phyloP scores from a whole-genome alignment of 1,139 yeast genomes.

The Schizosaccharomyces versatilis region DNA sequence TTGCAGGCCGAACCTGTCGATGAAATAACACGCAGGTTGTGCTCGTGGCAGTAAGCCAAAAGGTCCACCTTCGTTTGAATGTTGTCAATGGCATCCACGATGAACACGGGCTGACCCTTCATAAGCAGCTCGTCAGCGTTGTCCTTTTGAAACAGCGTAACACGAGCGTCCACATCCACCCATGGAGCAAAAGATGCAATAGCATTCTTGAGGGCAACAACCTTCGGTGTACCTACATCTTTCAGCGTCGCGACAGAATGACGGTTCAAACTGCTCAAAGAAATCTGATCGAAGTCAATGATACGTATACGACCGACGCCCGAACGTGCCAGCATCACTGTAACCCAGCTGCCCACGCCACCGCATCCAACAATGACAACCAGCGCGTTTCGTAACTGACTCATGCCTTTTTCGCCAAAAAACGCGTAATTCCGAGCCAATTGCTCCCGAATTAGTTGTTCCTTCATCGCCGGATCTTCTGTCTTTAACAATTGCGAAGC shows the following conservation, averaged over 20 bases:
- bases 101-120: conserved; percentile 27
- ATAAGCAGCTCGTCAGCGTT: conserved; percentile 36
- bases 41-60: conserved; percentile 44
- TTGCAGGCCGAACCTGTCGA: conserved; percentile 95
- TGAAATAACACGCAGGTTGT: conserved; percentile 43
- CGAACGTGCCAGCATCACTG: conserved; percentile 74
- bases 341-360: conserved; percentile 95
- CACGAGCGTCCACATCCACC: conserved; percentile 57
- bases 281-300: conserved; percentile 88
- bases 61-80: conserved; percentile 85
- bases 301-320: conserved; percentile 62
- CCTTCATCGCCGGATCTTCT: conserved; percentile 26
- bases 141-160: conserved; percentile 53
- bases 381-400: conserved; percentile 46
- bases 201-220: conserved; percentile 27
- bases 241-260: conserved; percentile 75
- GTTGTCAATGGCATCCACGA: conserved; percentile 88
- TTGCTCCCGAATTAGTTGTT: conserved; percentile 67
- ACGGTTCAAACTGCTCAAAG: conserved; percentile 71
- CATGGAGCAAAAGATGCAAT: conserved; percentile 67
- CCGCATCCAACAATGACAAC: conserved; percentile 93
- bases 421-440: conserved; percentile 84
- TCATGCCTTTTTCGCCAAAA: conserved; percentile 64
- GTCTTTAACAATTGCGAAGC: not conserved
- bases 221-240: conserved; percentile 85